phyloP scores from a whole-genome alignment of 805 yeast species.

The Scheffersomyces amazonensis region DNA sequence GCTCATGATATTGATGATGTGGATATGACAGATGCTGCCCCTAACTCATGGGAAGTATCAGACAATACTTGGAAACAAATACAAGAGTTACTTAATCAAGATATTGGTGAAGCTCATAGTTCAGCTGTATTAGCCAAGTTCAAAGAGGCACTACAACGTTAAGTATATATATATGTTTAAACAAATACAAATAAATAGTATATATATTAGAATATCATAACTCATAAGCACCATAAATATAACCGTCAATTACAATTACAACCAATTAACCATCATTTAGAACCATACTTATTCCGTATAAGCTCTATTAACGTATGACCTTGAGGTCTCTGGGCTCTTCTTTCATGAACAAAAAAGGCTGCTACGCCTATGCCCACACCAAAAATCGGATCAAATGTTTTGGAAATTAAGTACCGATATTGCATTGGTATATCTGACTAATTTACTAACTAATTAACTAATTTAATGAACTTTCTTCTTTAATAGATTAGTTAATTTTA shows the following conservation, averaged over 20 bases:
- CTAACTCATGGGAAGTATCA: slow-evolving; percentile 4
- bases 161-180: too few relatives aligned
- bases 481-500: too few relatives aligned
- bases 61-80: slow-evolving; percentile 46
- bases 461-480: too few relatives aligned
- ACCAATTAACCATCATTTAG: neutral
- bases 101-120: slow-evolving; percentile 27
- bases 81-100: slow-evolving; percentile 26
- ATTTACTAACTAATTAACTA: too few relatives aligned
- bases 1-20: slow-evolving; percentile 3
- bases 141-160: too few relatives aligned
- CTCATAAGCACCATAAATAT: too few relatives aligned
- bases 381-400: slow-evolving; percentile 61
- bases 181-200: too few relatives aligned
- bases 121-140: slow-evolving; percentile 16
- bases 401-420: slow-evolving; percentile 48
- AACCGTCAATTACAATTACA: too few relatives aligned
- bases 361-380: slow-evolving; percentile 61
- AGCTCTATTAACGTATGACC: slow-evolving; percentile 63
- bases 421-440: too few relatives aligned
- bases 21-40: slow-evolving; percentile 3
- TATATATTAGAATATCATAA: too few relatives aligned
- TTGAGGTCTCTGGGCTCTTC: slow-evolving; percentile 50
- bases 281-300: slow-evolving; percentile 25
- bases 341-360: slow-evolving; percentile 64